phyloP scores from a whole-genome alignment of 169 alveolate genomes.

The Plasmodium vivax region DNA sequence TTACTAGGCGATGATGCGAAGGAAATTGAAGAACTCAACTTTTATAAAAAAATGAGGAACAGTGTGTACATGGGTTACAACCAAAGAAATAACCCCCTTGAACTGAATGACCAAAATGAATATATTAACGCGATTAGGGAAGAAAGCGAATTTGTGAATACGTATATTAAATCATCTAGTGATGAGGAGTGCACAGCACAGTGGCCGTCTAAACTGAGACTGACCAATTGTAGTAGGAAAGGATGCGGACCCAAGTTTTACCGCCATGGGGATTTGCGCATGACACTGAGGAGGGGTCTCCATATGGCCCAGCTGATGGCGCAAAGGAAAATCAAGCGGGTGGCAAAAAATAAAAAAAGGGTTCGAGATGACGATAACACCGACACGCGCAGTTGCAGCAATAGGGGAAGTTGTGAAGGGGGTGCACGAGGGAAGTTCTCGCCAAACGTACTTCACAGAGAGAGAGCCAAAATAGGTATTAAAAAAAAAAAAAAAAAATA shows the following conservation, averaged over 20 bases:
- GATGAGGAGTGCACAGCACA: slow-evolving; percentile 26
- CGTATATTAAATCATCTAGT: slow-evolving; percentile 46
- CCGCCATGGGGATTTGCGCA: not conserved
- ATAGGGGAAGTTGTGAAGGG: not conserved
- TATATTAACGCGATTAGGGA: slow-evolving; percentile 28
- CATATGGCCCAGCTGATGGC: not conserved
- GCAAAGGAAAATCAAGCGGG: not conserved
- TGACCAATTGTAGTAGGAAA: not conserved
- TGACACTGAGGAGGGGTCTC: not conserved
- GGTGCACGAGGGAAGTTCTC: not conserved
- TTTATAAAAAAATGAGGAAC: slow-evolving; percentile 12
- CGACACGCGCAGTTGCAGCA: not conserved
- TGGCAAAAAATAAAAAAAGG: not conserved
- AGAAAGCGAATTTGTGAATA: slow-evolving; percentile 35
- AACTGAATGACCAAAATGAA: slow-evolving; percentile 42
- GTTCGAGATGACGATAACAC: not conserved
- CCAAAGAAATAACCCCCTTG: slow-evolving; percentile 18
- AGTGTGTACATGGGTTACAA: slow-evolving; percentile 61
- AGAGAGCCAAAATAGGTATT: not conserved
- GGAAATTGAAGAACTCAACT: slow-evolving; percentile 45
- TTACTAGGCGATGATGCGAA: slow-evolving; percentile 17
- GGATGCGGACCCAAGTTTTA: not conserved
- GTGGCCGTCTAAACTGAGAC: not conserved
- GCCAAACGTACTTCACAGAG: not conserved
- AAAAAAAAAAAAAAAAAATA: not conserved